phyloP scores from a whole-genome alignment of 179 eudicot genomes.

The Beta lomatogona region DNA sequence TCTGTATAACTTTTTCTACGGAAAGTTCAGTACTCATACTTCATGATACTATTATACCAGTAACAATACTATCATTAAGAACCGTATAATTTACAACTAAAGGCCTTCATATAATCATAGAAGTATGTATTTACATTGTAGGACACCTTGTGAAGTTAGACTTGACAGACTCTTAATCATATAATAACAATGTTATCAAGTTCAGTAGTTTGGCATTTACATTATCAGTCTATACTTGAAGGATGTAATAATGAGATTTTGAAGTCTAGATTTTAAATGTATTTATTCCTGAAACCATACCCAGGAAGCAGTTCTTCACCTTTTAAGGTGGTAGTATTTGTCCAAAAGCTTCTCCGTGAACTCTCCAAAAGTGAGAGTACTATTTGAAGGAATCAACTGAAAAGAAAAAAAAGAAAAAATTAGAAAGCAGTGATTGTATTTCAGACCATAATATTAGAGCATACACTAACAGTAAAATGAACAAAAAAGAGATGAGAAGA shows the following conservation, averaged over 20 bases:
- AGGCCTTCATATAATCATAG: background rate
- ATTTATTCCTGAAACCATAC: slow-evolving; percentile 2
- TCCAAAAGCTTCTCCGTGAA: slow-evolving; percentile 90
- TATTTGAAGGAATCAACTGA: slow-evolving; percentile 67
- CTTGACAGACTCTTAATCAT: background rate
- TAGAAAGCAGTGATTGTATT: background rate
- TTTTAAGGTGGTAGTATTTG: slow-evolving; percentile 75
- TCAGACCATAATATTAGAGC: background rate
- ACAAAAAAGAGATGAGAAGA: background rate
- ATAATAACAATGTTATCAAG: background rate
- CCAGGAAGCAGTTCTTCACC: slow-evolving; percentile 20
- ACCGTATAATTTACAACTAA: background rate
- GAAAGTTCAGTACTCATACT: no score
- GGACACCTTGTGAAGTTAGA: background rate
- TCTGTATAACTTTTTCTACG: no score
- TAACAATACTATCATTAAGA: no score
- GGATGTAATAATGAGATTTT: background rate
- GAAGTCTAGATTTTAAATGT: slow-evolving; percentile 4
- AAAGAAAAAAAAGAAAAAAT: background rate
- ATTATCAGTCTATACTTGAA: background rate
- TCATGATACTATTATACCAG: no score
- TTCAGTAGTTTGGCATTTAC: slow-evolving; percentile 1
- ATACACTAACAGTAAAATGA: background rate
- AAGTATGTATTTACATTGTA: background rate
- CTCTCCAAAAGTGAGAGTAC: slow-evolving; percentile 85